Evolutionary conservation across 441 rosid species (phyloP), one percentile per base, ranked within the genome.

Genomic region (Bocquillonia castaneifolia): DNA sequence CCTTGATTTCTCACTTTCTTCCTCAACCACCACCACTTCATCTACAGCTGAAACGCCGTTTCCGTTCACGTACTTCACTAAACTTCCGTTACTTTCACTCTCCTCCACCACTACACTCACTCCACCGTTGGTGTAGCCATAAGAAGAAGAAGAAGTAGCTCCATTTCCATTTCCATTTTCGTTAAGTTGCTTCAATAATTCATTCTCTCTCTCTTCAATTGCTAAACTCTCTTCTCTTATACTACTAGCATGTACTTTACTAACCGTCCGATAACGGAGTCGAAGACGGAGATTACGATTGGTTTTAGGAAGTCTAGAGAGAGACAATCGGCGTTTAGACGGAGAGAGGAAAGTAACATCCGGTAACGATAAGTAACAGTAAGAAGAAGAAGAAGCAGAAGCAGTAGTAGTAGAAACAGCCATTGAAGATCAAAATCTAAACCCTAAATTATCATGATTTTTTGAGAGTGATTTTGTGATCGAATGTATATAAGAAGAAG

Each of bases 61-160:
- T 36, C 91, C 96, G 53, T 85, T 86, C 59, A 71, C 88, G 68
- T 88, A 86, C 86, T 81, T 86, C 74, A 70, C 79, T 79, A 88
- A 79, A 73, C 87, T 83, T 62, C 92, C 90, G 73, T 85, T 84
- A 29, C 44, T 60, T 22, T 74, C 77, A 12, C 52, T 63, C 63
- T 63, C 81, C 72, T 17, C 71, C 60, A 59, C 80, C 72, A 25
- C 71, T 54, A 59, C 71, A 45, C 56, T 68, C 32, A 68, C 68
- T 15, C 69, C 76, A 26, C 80, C 84, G 39, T 79, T 76, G 40
- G 51, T 34, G 25, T 67, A 66, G 32, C 72, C 72, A 22, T 67
- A 25, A 59, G 45, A 55, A 26, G 69, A 70, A 45, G 70, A 28
- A 54, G 64, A 47, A 64, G 73, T 74, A 58, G 84, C 72, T 8